Evolutionary conservation across 2,329 filamentous ascomycete species (phyloP).

Genomic region (Penicillium sclerotigenum): DNA sequence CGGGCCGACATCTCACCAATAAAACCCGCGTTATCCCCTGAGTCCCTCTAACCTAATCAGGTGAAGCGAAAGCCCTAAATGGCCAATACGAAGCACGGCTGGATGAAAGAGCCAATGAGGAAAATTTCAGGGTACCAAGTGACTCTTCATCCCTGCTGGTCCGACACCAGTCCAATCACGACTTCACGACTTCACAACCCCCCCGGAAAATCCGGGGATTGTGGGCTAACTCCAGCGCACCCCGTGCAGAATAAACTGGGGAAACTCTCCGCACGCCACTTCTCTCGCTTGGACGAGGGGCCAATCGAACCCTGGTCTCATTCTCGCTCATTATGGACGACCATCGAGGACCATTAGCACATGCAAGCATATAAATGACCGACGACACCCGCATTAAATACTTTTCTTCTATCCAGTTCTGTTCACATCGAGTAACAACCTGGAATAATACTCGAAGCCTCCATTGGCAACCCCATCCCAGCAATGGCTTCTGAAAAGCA

Average conservation of each 20-base stretch:
- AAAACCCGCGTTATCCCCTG: neutral
- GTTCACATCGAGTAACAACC: neutral
- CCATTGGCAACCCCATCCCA: neutral
- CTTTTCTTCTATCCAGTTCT: neutral
- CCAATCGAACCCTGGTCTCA: neutral
- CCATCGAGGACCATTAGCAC: neutral
- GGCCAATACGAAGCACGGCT: neutral
- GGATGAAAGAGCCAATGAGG: neutral
- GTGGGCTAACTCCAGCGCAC: neutral
- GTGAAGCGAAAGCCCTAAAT: neutral
- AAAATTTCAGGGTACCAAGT: too few relatives aligned
- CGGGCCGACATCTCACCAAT: slow-evolving; percentile 7
- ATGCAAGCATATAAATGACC: neutral
- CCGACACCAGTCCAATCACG: slow-evolving; percentile 2
- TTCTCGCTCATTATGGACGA: neutral
- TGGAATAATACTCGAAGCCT: neutral
- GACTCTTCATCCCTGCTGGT: neutral
- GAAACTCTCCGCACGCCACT: slow-evolving; percentile 1
- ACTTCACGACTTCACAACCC: neutral
- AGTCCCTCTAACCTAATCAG: neutral
- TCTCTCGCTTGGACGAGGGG: neutral
- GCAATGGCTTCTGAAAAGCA: slow-evolving; percentile 6
- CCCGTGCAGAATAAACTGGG: slow-evolving; percentile 1
- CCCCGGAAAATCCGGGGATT: neutral
- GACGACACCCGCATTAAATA: neutral